Evolutionary conservation across 2,329 filamentous ascomycete genomes (phyloP).

Genomic region (Remersonia thermophila): DNA sequence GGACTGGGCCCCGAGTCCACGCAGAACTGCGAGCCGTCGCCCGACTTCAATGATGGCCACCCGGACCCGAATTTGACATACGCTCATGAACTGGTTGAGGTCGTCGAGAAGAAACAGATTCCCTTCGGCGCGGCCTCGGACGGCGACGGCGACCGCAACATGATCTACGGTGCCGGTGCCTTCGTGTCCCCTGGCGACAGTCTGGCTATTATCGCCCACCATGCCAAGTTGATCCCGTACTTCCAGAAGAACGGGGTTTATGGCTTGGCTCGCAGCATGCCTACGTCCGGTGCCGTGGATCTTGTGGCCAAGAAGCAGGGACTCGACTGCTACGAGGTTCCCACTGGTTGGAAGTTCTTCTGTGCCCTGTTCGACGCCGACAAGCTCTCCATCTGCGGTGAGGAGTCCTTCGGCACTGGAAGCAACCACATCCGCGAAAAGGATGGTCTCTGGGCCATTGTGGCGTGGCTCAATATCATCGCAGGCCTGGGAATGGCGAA

Average conservation of each 20-base stretch:
- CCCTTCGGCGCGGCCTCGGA: slow-evolving; percentile 96
- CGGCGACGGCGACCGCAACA: slow-evolving; percentile 96
- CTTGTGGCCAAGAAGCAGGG: slow-evolving; percentile 91
- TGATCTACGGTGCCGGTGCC: slow-evolving; percentile 96
- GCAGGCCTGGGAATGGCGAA: slow-evolving; percentile 80
- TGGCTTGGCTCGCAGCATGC: slow-evolving; percentile 93
- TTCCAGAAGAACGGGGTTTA: slow-evolving; percentile 97
- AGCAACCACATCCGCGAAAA: slow-evolving; percentile 99
- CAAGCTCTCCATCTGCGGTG: slow-evolving; percentile 96
- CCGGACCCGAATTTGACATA: slow-evolving; percentile 97
- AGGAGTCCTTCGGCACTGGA: slow-evolving; percentile 95
- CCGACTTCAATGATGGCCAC: slow-evolving; percentile 94
- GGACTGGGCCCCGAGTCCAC: slow-evolving; percentile 60
- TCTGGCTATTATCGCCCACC: slow-evolving; percentile 93
- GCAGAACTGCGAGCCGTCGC: slow-evolving; percentile 84
- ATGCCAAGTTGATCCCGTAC: slow-evolving; percentile 92
- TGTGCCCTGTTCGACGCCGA: slow-evolving; percentile 87
- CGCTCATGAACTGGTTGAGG: slow-evolving; percentile 85
- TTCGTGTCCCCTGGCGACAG: slow-evolving; percentile 98
- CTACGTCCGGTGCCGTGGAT: slow-evolving; percentile 89
- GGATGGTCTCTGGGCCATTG: slow-evolving; percentile 93
- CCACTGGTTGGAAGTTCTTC: slow-evolving; percentile 99
- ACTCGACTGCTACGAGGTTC: slow-evolving; percentile 87
- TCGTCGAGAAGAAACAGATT: slow-evolving; percentile 79
- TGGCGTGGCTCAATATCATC: slow-evolving; percentile 98